phyloP scores from a whole-genome alignment of 2,329 filamentous ascomycete genomes.

The Dothideomycetes sp. region DNA sequence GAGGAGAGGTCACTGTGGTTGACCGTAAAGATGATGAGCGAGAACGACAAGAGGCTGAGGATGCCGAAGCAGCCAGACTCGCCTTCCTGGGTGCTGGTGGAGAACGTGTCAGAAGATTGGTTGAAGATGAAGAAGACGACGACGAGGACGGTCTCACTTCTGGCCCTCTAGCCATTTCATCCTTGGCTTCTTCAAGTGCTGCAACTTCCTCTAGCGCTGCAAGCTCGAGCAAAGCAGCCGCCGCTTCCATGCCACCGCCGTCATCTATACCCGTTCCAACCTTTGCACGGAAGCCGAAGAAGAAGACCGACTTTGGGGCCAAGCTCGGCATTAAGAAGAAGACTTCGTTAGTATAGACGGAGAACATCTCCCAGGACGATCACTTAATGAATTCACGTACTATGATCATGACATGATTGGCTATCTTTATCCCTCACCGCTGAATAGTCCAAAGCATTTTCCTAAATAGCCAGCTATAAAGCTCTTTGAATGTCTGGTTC shows the following conservation, averaged over 20 bases:
- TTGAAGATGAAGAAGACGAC: slow-evolving; percentile 37
- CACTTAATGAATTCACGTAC: too few relatives aligned
- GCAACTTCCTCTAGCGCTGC: slow-evolving; percentile 2
- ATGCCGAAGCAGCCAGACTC: slow-evolving; percentile 65
- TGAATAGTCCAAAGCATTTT: too few relatives aligned
- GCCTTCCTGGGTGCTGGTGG: slow-evolving; percentile 61
- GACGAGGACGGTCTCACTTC: slow-evolving; percentile 13
- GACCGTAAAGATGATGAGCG: slow-evolving; percentile 51
- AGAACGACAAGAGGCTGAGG: slow-evolving; percentile 63
- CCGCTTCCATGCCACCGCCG: slow-evolving; percentile 24
- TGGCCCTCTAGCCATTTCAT: neutral
- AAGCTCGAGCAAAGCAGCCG: slow-evolving; percentile 10
- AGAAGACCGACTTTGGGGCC: slow-evolving; percentile 72
- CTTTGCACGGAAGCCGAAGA: slow-evolving; percentile 68
- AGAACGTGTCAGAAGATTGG: slow-evolving; percentile 40
- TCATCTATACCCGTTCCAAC: slow-evolving; percentile 42
- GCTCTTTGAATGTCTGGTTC: too few relatives aligned
- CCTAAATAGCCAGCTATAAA: too few relatives aligned
- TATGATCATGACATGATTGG: too few relatives aligned
- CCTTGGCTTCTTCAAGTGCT: neutral
- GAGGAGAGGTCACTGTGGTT: slow-evolving; percentile 45
- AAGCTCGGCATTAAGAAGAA: slow-evolving; percentile 84
- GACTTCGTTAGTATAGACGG: slow-evolving; percentile 10
- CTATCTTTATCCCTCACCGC: too few relatives aligned
- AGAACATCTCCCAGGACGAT: too few relatives aligned